Base-by-base conservation (phyloP, 257 asterid genomes). In the Plantago ovata region DNA sequence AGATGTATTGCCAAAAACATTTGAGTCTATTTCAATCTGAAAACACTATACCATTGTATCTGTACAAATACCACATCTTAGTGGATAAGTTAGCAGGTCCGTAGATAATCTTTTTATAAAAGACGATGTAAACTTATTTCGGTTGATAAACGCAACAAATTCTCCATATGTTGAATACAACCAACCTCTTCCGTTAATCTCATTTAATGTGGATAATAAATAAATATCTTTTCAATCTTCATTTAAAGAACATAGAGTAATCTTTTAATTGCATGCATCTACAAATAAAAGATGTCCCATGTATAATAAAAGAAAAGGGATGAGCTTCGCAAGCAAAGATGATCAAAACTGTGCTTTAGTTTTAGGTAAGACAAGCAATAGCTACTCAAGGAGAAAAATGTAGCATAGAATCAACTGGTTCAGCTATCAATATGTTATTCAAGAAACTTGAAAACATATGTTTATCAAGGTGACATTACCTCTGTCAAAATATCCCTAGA, bases 401-500 rank as follows among this genome's bases (percentile, higher is more conserved):
- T 45, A 51, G n/a, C n/a, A 41, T 22, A 46, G 43, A 54, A 14
- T 10, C 13, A 69, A 61, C 49, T 33, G 28, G 60, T 56, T 20
- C 32, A 15, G 56, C 28, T 28, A 53, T 53, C 46, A 49, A 58
- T 43, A 65, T 28, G 58, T 52, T 54, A 21, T 38, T 47, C 48
- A 22, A 51, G 19, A 42, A 52, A 10, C 38, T 45, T 33, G 58
- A 62, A 53, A 48, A 21, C 60, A 11, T 28, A 57, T 47, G 46
- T 58, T 50, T 38, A 43, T 47, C 53, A 61, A 39, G 12, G 38
- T 60, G 42, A 6, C 39, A 22, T 74, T 76, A 88, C 98, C 95
- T 88, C 88, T 66, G 70, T 76, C 41, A 61, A 41, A 57, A 68
- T 79, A 77, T 78, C 81, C 73, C 65, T 58, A 13, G 77, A 75